These are phyloP conservation scores for Dimocarpus longan DNA, from an alignment of 345 rosid genomes.

Conservation along the genomic window DNA sequence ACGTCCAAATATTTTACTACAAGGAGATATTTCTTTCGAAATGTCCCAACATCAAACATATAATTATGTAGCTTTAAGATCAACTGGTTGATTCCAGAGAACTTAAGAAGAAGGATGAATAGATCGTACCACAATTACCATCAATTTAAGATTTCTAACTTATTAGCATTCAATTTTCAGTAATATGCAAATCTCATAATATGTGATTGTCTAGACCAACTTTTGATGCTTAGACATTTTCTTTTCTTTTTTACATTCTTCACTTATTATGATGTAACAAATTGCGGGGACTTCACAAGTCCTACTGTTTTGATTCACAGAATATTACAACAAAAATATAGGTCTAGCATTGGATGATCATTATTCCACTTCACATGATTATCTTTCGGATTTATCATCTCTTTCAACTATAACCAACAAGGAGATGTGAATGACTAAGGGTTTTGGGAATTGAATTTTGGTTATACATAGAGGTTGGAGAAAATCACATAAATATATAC, in stretches of 20 bases:
- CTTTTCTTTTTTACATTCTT: neutral
- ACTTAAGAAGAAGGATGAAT: neutral
- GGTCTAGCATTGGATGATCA: neutral
- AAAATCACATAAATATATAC: neutral
- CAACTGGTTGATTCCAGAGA: neutral
- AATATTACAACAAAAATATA: neutral
- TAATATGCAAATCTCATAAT: neutral
- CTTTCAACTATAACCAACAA: constrained; percentile 5
- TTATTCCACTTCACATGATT: neutral
- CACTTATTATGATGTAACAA: neutral
- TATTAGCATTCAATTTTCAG: neutral
- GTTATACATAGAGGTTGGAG: neutral
- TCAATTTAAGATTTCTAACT: neutral
- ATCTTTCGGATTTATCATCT: neutral
- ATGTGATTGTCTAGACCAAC: neutral
- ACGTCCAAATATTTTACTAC: constrained; percentile 3
- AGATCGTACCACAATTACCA: neutral
- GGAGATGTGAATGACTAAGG: neutral
- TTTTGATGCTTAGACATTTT: neutral
- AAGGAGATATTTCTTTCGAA: neutral
- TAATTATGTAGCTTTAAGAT: constrained; percentile 2
- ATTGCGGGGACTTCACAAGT: neutral
- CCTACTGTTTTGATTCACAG: neutral
- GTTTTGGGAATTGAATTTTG: neutral
- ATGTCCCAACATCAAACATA: neutral